phyloP scores from a whole-genome alignment of 2,329 filamentous ascomycete species.

The Aspergillus fumigatus region DNA sequence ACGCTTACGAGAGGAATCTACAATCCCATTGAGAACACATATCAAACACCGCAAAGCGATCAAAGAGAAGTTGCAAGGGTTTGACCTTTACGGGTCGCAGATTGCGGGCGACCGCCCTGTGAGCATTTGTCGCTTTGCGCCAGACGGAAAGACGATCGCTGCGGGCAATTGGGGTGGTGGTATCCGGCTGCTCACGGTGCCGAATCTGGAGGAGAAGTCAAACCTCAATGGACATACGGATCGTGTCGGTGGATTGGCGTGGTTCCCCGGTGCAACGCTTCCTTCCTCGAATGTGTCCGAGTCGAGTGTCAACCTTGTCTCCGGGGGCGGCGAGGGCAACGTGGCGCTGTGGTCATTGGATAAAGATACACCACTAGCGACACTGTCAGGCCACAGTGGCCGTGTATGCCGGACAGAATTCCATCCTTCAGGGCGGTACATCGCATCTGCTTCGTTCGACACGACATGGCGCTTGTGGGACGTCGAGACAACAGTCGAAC shows the following conservation, averaged over 20 bases:
- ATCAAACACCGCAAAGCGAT: slow-evolving; percentile 87
- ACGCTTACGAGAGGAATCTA: slow-evolving; percentile 74
- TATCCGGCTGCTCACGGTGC: slow-evolving; percentile 79
- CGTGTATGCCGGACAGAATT: slow-evolving; percentile 91
- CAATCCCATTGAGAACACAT: slow-evolving; percentile 81
- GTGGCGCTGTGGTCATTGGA: slow-evolving; percentile 87
- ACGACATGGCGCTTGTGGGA: slow-evolving; percentile 98
- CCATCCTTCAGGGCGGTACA: slow-evolving; percentile 82
- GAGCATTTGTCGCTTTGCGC: slow-evolving; percentile 86
- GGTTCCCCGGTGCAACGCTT: slow-evolving; percentile 79
- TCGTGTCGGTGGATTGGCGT: slow-evolving; percentile 84
- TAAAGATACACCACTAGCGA: slow-evolving; percentile 78
- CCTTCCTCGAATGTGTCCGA: slow-evolving; percentile 66
- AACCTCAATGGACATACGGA: slow-evolving; percentile 79
- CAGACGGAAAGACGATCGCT: slow-evolving; percentile 75
- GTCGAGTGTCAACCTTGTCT: slow-evolving; percentile 76
- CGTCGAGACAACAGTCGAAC: slow-evolving; percentile 74
- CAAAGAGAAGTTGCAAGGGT: slow-evolving; percentile 74
- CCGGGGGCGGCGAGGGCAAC: slow-evolving; percentile 81
- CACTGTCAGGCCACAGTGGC: slow-evolving; percentile 75
- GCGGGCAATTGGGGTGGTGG: slow-evolving; percentile 91
- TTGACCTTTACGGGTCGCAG: slow-evolving; percentile 91
- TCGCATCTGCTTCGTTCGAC: slow-evolving; percentile 92
- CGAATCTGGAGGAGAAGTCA: slow-evolving; percentile 71
- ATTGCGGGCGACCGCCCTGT: slow-evolving; percentile 86